Conservation (phyloP, 306 rosid genomes). For the Dalbergia cultrata region DNA sequence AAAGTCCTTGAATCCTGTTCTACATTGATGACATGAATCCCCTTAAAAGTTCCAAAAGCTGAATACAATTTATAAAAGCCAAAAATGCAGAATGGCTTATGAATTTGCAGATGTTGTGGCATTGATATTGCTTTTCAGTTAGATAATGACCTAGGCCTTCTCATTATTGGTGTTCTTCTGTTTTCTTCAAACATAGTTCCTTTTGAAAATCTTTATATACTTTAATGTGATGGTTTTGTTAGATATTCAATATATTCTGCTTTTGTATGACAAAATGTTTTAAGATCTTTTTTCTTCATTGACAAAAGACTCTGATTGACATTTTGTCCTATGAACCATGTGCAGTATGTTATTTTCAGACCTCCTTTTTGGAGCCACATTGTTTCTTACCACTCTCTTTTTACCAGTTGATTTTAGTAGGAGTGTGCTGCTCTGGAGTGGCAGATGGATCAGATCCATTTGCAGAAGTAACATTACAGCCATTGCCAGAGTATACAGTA, state of each 20-base stretch:
- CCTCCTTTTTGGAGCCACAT: conserved; percentile 18
- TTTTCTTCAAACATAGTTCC: neutral
- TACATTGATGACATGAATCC: conserved; percentile 1
- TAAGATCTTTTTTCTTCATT: conserved; percentile 22
- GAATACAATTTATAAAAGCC: neutral
- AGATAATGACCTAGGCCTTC: neutral
- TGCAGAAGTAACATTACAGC: conserved; percentile 90
- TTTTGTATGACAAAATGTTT: conserved; percentile 25
- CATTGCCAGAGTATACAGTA: conserved; percentile 87
- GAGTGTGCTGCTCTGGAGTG: conserved; percentile 94
- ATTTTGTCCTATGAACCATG: conserved; percentile 30
- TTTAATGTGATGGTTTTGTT: conserved; percentile 10
- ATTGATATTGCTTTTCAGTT: neutral
- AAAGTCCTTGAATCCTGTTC: conserved; percentile 28
- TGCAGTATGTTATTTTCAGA: conserved; percentile 37
- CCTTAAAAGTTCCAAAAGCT: conserved; percentile 4
- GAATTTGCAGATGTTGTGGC: no score
- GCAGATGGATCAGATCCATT: conserved; percentile 86
- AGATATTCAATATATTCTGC: conserved; percentile 22
- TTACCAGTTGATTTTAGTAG: conserved; percentile 85
- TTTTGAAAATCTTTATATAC: conserved; percentile 18
- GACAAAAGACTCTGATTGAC: conserved; percentile 11
- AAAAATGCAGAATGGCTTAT: no score
- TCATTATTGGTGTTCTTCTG: conserved; percentile 6
- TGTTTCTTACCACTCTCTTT: conserved; percentile 55